phyloP scores from a whole-genome alignment of 2,329 filamentous ascomycete genomes.

The Penicillium vulpinum region DNA sequence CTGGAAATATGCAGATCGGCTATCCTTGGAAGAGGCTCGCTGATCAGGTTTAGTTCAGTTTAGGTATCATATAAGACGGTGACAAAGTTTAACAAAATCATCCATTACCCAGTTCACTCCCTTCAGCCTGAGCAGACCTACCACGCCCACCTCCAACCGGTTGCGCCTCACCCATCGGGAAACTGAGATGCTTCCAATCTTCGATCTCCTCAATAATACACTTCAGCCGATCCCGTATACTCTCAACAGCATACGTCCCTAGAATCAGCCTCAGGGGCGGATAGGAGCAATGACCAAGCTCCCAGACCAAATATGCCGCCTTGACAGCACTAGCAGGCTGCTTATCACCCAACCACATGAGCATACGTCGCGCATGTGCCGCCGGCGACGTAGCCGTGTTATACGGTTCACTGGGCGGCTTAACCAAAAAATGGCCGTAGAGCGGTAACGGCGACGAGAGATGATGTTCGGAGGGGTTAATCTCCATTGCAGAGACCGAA shows the following conservation, averaged over 20 bases:
- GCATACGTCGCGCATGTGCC: constrained; percentile 83
- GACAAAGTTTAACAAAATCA: not conserved
- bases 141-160: not conserved
- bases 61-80: constrained; percentile 1
- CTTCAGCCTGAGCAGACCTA: not conserved
- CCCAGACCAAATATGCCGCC: constrained; percentile 90
- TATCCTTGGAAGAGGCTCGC: not conserved
- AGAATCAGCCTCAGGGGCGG: constrained; percentile 83
- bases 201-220: constrained; percentile 94
- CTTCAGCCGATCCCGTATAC: constrained; percentile 82
- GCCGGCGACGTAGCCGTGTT: constrained; percentile 75
- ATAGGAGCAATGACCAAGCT: constrained; percentile 91
- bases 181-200: constrained; percentile 87
- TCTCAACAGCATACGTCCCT: constrained; percentile 93
- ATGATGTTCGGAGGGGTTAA: constrained; percentile 28
- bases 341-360: constrained; percentile 90
- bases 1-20: not conserved
- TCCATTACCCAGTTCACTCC: not conserved
- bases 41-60: not conserved
- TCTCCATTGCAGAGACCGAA: too few relatives aligned
- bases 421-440: constrained; percentile 91
- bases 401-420: constrained; percentile 80
- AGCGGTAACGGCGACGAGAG: constrained; percentile 63
- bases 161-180: constrained; percentile 48
- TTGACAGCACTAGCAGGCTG: constrained; percentile 92